A percentile compares a stretch with the other conserved stretches of the same genome.
Evolutionary conservation across 2,329 filamentous ascomycete genomes (phyloP).

Genomic region (Epichloe festucae): DNA sequence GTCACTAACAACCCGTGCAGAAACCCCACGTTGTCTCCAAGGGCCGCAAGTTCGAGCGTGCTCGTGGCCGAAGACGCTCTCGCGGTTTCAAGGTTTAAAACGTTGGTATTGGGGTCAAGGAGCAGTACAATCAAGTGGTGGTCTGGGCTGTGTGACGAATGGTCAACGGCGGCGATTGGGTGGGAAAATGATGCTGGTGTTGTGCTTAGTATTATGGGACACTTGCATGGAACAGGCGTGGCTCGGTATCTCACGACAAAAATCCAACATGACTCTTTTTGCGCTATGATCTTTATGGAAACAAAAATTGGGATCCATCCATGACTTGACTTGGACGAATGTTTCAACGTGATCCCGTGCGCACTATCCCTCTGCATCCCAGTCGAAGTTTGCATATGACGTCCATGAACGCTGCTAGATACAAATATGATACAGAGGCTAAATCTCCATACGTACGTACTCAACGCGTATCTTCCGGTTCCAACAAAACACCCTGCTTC

Average conservation of each 20-base stretch:
- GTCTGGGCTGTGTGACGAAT: conserved; percentile 1
- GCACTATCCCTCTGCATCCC: too few relatives aligned
- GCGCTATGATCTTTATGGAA: background rate
- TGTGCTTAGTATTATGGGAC: conserved; percentile 20
- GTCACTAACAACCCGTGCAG: conserved; percentile 29
- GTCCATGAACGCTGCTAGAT: too few relatives aligned
- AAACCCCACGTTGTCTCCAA: conserved; percentile 97
- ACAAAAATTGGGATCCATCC: too few relatives aligned
- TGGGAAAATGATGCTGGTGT: conserved; percentile 17
- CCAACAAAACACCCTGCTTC: conserved; percentile 32
- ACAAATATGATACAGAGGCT: too few relatives aligned
- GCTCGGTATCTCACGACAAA: conserved; percentile 29
- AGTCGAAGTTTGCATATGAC: too few relatives aligned
- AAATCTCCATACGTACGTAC: too few relatives aligned
- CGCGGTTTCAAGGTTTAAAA: conserved; percentile 99
- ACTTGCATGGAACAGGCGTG: conserved; percentile 33
- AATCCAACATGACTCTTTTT: conserved; percentile 21
- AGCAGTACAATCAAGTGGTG: conserved; percentile 1
- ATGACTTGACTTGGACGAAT: too few relatives aligned
- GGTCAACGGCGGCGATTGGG: conserved; percentile 6
- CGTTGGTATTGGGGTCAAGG: conserved; percentile 12
- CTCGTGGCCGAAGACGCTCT: conserved; percentile 96
- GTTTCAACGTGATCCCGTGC: too few relatives aligned
- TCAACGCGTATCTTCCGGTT: conserved; percentile 3
- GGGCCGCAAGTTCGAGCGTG: conserved; percentile 99